Evolutionary conservation across 2,329 filamentous ascomycete genomes (phyloP).

Genomic region (Ascochyta viciae-villosae): DNA sequence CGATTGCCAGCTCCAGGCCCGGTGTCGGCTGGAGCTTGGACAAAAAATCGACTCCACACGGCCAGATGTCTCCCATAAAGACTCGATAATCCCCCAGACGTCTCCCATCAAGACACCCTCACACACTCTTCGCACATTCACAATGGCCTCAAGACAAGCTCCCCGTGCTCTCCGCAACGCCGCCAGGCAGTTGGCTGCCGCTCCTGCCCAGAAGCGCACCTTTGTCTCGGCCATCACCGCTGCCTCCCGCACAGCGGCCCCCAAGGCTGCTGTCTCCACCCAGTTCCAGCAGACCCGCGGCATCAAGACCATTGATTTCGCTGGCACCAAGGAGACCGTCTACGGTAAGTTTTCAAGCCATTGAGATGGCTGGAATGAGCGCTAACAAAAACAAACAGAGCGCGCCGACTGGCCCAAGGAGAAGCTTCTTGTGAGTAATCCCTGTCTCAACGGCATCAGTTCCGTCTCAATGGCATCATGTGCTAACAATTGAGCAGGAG

Average conservation of each 20-base stretch:
- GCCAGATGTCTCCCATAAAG: constrained; percentile 33
- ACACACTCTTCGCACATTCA: constrained; percentile 51
- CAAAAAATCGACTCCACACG: constrained; percentile 21
- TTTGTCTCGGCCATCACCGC: constrained; percentile 65
- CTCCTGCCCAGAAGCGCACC: constrained; percentile 62
- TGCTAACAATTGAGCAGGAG: constrained; percentile 65
- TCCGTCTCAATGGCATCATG: constrained; percentile 12
- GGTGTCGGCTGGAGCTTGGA: constrained; percentile 20
- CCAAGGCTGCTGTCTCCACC: constrained; percentile 54
- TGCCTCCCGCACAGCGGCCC: constrained; percentile 55
- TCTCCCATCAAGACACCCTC: constrained; percentile 43
- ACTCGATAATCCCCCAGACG: constrained; percentile 29
- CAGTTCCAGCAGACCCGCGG: constrained; percentile 77
- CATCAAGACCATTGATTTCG: constrained; percentile 99
- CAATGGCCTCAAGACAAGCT: constrained; percentile 81
- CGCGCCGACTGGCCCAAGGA: constrained; percentile 98
- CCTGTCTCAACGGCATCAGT: constrained; percentile 25
- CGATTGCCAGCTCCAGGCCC: constrained; percentile 13
- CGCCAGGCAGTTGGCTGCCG: constrained; percentile 62
- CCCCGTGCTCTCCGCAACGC: constrained; percentile 65
- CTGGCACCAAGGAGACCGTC: constrained; percentile 91
- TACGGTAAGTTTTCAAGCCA: constrained; percentile 69
- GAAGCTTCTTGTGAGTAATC: constrained; percentile 85
- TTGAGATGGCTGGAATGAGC: constrained; percentile 28
- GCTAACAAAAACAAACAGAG: constrained; percentile 63